Evolutionary conservation across 805 yeast species (phyloP), one percentile per base, ranked within the genome.

Genomic region (Soucietia sequanensis): DNA sequence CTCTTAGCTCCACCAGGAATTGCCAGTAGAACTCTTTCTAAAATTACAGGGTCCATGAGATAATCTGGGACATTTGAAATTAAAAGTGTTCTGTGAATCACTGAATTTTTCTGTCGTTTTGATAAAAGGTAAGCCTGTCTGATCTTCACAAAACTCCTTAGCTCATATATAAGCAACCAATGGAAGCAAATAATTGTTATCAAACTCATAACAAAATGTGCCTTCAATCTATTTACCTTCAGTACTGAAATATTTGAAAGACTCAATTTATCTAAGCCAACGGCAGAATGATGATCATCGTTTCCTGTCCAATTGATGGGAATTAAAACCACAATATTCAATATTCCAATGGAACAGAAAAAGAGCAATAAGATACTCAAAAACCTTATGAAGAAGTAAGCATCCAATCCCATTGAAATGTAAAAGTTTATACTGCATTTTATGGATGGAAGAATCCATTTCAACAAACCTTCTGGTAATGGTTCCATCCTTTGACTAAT

Each of bases 341-440:
- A 39, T 0, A 73, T 33, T 0, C 86, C 80, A 15, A 82, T 54
- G 0, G 71, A 67, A 1, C 62, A 46, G 48, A 81, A 82, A 30
- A 81, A 65, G 2, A 72, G 41, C 21, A 77, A 49, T 8, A 84
- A 48, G 4, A 81, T 59, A 31, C 64, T 55, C 30, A 87, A 49
- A 46, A 74, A 86, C 32, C 95, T 56, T 2, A 86, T 47, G 43
- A 85, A 81, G 49, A 82, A 80, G 52, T 82, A 86, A 0, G 89
- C 79, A 54, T 88, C 96, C 6, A 85, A 52, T 0, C 95, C 95
- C 41, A 73, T 58, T 1, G 64, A 56, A 18, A 68, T 50, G 46
- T 76, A 80, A 19, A 63, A 59, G 6, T 65, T 62, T 4, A 76
- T 60, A 1, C 69, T 66, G 14, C 58, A 51, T 6, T 50, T 41